These are phyloP conservation scores for Phaseolus lunatus DNA, from an alignment of 306 rosid genomes.

Conservation along the genomic window DNA sequence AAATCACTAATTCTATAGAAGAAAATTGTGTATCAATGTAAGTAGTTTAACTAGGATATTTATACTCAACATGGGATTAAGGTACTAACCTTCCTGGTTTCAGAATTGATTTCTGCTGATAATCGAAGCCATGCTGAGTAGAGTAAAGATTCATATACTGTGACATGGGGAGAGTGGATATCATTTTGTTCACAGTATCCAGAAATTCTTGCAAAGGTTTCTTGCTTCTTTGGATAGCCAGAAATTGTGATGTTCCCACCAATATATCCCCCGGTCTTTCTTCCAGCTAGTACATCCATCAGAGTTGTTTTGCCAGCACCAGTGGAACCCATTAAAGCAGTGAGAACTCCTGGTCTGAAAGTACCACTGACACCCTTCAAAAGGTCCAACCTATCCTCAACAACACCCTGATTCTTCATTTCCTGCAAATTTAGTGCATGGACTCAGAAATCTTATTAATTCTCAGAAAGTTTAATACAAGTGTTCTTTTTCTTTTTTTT, in stretches of 20 bases:
- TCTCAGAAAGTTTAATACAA: background rate
- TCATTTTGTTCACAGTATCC: slow-evolving; percentile 92
- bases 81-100: slow-evolving; percentile 56
- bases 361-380: slow-evolving; percentile 74
- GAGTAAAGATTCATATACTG: slow-evolving; percentile 60
- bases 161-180: slow-evolving; percentile 73
- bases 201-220: slow-evolving; percentile 80
- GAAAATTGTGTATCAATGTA: background rate
- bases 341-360: slow-evolving; percentile 86
- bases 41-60: background rate
- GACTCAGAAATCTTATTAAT: slow-evolving; percentile 4
- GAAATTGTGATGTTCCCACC: slow-evolving; percentile 73
- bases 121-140: slow-evolving; percentile 68
- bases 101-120: slow-evolving; percentile 47
- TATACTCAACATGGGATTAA: background rate
- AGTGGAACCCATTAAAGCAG: slow-evolving; percentile 88
- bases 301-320: slow-evolving; percentile 94
- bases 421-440: slow-evolving; percentile 47
- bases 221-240: slow-evolving; percentile 81
- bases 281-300: slow-evolving; percentile 88
- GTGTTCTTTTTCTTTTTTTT: background rate
- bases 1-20: background rate
- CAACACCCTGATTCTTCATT: slow-evolving; percentile 68
- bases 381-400: slow-evolving; percentile 66
- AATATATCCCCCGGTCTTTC: slow-evolving; percentile 82